Evolutionary conservation across 371 early-diverging fungal genomes (phyloP), one percentile per base, ranked within the genome.

Genomic region (Dichotomocladium elegans): DNA sequence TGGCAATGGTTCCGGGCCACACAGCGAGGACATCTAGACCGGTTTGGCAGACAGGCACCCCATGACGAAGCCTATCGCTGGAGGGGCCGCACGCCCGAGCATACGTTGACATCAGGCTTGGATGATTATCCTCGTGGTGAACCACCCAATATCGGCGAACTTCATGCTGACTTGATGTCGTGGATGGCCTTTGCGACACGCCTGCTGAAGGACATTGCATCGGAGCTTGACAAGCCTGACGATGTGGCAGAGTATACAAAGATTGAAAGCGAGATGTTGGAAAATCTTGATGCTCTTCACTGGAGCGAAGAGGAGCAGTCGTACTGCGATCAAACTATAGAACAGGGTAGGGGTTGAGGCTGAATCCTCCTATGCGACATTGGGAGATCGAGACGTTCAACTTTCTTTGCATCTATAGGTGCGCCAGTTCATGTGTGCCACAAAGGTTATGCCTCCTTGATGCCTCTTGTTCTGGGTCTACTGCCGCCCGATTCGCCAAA

Each of bases 111-210:
- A 0, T 91, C 92, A n/a, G 93, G 97, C 4, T 63, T 97, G 27
- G 98, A 98, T 70, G 98, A 98, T 63, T 98, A 95, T 63, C 98
- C 98, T 26, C 85, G 98, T 30, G 86, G 89, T 0, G 63, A 73
- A 10, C 83, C 83, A 12, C 89, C 92, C 1, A 80, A 83, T 66
- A 62, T 79, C 3, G 84, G 87, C 28, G 96, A 97, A 61, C 77
- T 95, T 31, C 98, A 98, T 67, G 76, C 95, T 3, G 98, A 98
- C 64, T 68, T 98, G 41, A 63, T 88, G 12, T 82, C 88, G 0
- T 98, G 98, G 98, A 87, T 95, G 64, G 90, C 85, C 5, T 91
- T 83, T 56, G 85, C 85, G 68, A 77, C 91, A 2, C 77, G 80
- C 4, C 64, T 88, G n/a, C 72, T 95, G 11, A 73, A 75, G 26